A percentile compares a stretch with the other conserved stretches of the same genome.
Evolutionary conservation across 805 yeast species (phyloP).

Genomic region (Ogataea paraovalis): DNA sequence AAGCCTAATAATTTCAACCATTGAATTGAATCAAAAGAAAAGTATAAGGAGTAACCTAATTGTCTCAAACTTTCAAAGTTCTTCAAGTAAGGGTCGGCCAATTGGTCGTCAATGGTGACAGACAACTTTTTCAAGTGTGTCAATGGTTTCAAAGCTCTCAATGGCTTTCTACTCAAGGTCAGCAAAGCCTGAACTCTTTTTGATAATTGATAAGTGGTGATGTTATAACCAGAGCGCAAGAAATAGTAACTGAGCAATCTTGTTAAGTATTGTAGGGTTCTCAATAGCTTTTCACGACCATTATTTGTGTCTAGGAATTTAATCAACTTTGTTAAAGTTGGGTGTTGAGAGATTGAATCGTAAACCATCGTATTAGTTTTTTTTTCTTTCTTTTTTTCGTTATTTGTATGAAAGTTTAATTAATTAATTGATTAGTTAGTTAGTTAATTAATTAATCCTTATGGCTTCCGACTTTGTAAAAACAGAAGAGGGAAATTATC

Average conservation of each 20-base stretch:
- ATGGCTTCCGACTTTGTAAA: too few species aligned
- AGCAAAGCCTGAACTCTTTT: slow-evolving; percentile 58
- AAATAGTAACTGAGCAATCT: slow-evolving; percentile 66
- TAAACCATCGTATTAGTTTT: slow-evolving; percentile 45
- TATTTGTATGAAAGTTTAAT: too few species aligned
- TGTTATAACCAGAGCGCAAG: slow-evolving; percentile 48
- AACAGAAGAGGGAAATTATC: too few species aligned
- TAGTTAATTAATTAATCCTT: too few species aligned
- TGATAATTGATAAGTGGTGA: slow-evolving; percentile 43
- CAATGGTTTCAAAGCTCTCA: slow-evolving; percentile 81
- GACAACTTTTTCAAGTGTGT: slow-evolving; percentile 67
- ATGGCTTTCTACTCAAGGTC: slow-evolving; percentile 71
- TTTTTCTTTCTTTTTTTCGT: background rate
- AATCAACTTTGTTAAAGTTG: slow-evolving; percentile 57
- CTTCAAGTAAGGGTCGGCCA: slow-evolving; percentile 55
- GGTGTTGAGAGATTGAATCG: slow-evolving; percentile 70
- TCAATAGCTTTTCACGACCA: slow-evolving; percentile 77
- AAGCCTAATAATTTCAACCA: slow-evolving; percentile 59
- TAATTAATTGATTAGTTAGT: too few species aligned
- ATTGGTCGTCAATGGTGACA: slow-evolving; percentile 63
- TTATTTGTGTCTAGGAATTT: slow-evolving; percentile 58
- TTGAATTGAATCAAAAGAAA: slow-evolving; percentile 58
- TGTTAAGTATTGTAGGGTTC: slow-evolving; percentile 76
- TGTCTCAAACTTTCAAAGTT: slow-evolving; percentile 51
- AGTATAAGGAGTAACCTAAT: slow-evolving; percentile 58